These are phyloP conservation scores for Parachlorella kessleri DNA, from an alignment of 139 green algal species.

Conservation along the genomic window DNA sequence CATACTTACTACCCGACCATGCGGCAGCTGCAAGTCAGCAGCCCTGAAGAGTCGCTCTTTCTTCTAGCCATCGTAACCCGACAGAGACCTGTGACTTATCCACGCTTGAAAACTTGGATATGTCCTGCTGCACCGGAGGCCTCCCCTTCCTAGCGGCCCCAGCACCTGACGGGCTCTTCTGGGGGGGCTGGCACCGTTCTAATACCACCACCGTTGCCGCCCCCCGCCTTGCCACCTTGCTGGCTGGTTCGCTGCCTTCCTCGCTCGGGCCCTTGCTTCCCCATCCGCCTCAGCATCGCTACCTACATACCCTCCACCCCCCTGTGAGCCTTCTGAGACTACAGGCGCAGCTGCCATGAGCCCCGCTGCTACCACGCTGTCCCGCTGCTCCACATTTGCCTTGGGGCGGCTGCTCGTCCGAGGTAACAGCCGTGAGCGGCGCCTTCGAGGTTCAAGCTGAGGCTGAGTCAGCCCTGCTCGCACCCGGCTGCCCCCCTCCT, in stretches of 20 bases:
- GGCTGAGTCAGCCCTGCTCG: background rate
- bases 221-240: background rate
- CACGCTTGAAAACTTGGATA: background rate
- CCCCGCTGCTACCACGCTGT: no score
- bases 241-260: background rate
- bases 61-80: no score
- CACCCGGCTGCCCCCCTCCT: background rate
- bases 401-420: background rate
- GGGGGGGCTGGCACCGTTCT: background rate
- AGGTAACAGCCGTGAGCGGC: background rate
- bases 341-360: background rate
- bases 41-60: no score
- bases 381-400: background rate
- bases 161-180: background rate
- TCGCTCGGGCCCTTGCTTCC: background rate
- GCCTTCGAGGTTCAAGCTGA: no score
- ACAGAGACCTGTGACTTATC: no score
- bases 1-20: no score
- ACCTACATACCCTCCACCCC: background rate
- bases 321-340: background rate
- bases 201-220: background rate
- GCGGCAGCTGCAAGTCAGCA: no score
- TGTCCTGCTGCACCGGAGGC: background rate
- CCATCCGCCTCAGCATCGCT: no score
- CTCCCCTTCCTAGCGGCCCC: background rate